Base-by-base conservation (phyloP, 306 rosid species). In the Vicia sativa region DNA sequence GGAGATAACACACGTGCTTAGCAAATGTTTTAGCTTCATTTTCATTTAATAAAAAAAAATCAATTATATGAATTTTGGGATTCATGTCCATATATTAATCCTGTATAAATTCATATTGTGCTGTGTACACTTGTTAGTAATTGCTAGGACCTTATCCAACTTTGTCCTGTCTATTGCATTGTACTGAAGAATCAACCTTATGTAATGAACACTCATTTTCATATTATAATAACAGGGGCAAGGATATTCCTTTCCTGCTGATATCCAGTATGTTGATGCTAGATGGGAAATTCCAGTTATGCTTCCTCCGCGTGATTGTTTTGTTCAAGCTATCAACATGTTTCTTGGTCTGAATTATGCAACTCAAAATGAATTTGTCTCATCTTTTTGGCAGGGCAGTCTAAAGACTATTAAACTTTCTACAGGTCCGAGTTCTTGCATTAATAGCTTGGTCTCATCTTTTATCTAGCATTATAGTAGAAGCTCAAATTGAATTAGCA, bases 301-400 rank as follows among this genome's bases (percentile, higher is more conserved):
- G 75, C 96, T 86, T 71, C 98, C 98, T 11, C 93, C 90, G 62
- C 93, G 93, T 45, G 98, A 92, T 65, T 86, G 96, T 83, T 83
- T 83, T 71, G 78, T 83, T 37, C 88, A 82, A 74, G 96, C 89
- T 82, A 88, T 92, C 68, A 86, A 74, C 85, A 80, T 81, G 83
- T 12, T 67, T 54, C 29, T 60, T 4, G 7, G 35, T 4, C 7
- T 38, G 25, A 31, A 55, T 37, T 44, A 16, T 65, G 26, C 42
- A 44, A 66, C 67, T 62, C 39, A n/a, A n/a, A 71, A 72, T 67
- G 48, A 28, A 73, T 68, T 15, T 68, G 60, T 75, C 73, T 71
- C 74, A 74, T 74, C 66, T 80, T 56, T 79, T 84, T 83, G 98
- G 81, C 90, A 87, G 93, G 93, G 89, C 98, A 92, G 96, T 71